Conservation (phyloP, 371 early-diverging fungal genomes). For the Mucor lusitanicus region DNA sequence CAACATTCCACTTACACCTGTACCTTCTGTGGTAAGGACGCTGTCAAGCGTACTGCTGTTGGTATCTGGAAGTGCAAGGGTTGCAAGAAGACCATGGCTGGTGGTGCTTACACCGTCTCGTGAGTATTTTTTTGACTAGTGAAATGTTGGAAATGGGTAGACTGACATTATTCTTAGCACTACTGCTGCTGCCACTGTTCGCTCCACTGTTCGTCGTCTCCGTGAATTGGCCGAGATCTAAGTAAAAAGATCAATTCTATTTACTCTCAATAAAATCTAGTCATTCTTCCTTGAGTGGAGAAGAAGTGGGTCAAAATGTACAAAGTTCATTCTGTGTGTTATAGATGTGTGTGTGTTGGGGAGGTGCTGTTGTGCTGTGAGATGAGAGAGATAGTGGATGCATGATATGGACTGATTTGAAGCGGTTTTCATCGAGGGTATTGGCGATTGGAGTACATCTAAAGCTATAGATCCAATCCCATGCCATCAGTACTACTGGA, state of each 20-base stretch:
- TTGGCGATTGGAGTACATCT: too few species aligned
- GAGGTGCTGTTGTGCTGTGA: too few species aligned
- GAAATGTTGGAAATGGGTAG: too few species aligned
- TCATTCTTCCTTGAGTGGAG: constrained; percentile 1
- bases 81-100: constrained; percentile 97
- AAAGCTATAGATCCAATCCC: too few species aligned
- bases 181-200: constrained; percentile 89
- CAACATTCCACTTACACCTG: constrained; percentile 99
- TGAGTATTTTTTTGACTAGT: too few species aligned
- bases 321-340: neutral
- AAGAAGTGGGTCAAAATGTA: constrained; percentile 12
- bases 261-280: constrained; percentile 2
- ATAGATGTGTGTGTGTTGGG: neutral
- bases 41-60: constrained; percentile 96
- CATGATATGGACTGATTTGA: too few species aligned
- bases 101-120: constrained; percentile 99
- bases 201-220: constrained; percentile 96
- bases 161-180: constrained; percentile 54
- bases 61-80: constrained; percentile 99
- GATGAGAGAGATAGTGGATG: too few species aligned
- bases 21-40: constrained; percentile 99
- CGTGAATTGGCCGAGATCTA: constrained; percentile 95
- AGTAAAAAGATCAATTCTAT: constrained; percentile 27
- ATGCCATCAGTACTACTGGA: too few species aligned
- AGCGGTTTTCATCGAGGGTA: too few species aligned